Conservation (phyloP, 116 monocot species). For the Trichopus zeylanicus region DNA sequence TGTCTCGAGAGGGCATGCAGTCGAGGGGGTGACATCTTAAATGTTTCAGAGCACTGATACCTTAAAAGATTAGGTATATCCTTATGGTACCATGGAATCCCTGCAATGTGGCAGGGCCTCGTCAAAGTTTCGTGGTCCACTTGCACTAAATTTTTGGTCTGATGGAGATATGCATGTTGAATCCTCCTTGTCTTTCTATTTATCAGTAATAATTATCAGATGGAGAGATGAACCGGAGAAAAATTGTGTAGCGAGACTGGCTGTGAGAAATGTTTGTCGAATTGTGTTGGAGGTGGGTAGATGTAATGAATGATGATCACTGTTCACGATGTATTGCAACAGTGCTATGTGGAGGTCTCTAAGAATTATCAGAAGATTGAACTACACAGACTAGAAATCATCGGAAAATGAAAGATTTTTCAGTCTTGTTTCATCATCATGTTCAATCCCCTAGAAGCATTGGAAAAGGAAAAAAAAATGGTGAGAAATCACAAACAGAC, state of each 20-base stretch:
- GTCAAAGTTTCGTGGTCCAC: not conserved
- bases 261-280: not conserved
- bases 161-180: not conserved
- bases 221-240: not conserved
- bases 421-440: no score
- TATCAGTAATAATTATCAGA: not conserved
- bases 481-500: no score
- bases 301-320: not conserved
- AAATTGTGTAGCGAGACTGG: no score
- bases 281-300: conserved; percentile 1
- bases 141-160: not conserved
- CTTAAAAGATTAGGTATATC: not conserved
- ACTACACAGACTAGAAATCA: no score
- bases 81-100: not conserved
- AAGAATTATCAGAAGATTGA: no score
- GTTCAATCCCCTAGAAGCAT: not conserved
- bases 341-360: no score
- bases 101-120: not conserved
- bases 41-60: no score
- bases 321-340: no score
- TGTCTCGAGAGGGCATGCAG: no score
- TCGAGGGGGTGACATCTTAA: no score
- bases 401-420: no score
- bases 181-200: not conserved
- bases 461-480: no score